Percentiles rank a stretch among this genome's conserved stretches.
phyloP scores from a whole-genome alignment of 2,329 filamentous ascomycete genomes.

The Trichoderma arundinaceum region DNA sequence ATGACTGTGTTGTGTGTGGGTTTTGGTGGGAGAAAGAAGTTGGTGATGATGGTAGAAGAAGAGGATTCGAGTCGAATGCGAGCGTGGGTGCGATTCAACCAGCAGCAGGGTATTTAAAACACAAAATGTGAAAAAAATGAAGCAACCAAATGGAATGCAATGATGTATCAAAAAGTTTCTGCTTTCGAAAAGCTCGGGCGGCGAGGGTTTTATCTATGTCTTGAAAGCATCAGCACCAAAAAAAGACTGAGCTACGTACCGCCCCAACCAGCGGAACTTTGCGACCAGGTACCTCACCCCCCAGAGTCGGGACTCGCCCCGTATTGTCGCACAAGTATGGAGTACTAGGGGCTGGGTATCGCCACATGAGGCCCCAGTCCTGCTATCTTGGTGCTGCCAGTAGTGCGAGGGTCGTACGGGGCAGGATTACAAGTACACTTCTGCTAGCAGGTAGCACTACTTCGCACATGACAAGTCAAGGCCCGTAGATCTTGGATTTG shows the following conservation, averaged over 20 bases:
- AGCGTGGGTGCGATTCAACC: neutral
- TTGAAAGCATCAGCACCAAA: conserved; percentile 21
- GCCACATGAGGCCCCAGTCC: conserved; percentile 20
- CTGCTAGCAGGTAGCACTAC: too few relatives aligned
- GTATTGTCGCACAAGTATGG: conserved; percentile 23
- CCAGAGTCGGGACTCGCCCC: conserved; percentile 10
- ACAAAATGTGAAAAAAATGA: neutral
- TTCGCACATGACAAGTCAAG: too few relatives aligned
- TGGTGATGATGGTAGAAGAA: neutral
- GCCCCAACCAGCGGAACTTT: neutral
- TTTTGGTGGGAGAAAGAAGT: neutral
- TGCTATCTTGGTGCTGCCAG: conserved; percentile 14
- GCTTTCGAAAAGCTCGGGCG: conserved; percentile 8
- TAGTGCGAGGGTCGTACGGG: conserved; percentile 6
- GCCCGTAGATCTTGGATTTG: too few relatives aligned
- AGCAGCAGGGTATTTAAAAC: conserved; percentile 4
- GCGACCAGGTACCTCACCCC: conserved; percentile 9
- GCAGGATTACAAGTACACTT: neutral
- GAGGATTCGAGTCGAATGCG: neutral
- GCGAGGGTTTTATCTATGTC: conserved; percentile 22
- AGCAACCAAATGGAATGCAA: conserved; percentile 25
- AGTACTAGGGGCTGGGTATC: conserved; percentile 24
- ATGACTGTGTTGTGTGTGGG: conserved; percentile 18
- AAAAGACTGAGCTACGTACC: conserved; percentile 3
- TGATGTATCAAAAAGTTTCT: conserved; percentile 14